Base-by-base conservation (phyloP, 257 asterid species). In the Solanum stenotomum region DNA sequence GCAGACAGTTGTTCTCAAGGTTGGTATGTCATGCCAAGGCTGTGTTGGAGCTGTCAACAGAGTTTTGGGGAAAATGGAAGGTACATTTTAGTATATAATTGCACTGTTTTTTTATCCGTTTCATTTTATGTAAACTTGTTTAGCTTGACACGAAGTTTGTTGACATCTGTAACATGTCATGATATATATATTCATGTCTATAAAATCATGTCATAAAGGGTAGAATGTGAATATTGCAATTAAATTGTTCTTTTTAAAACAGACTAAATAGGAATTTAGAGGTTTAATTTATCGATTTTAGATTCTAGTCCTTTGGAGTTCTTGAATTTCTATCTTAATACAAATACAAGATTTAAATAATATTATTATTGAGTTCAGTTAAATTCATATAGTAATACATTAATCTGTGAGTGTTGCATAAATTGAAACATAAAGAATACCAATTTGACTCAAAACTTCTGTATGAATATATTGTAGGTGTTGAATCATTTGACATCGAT, bases 1-100 rank as follows among this genome's bases (percentile, higher is more conserved):
- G 88, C 95, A 96, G 99, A 96, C 95, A 87, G 98, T 96, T 87
- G 98, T 93, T 89, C 98, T 96, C 90, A 96, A 94, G 90, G 99
- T 96, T 91, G 96, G 91, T 84, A 96, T 96, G 99, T 92, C 99
- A 72, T 96, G 99, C 92, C 93, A 92, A 92, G 99, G 99, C 42
- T 96, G 99, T 70, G 95, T 92, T 37, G 99, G 99, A 84, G 99
- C 99, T 3, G 98, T 96, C 87, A 93, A 93, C 88, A 92, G 99
- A 91, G 98, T 95, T 90, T 94, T 96, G 29, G 95, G 96, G 38
- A 96, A 95, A 91, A 93, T 95, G 91, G 95, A 95, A 92, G 99
- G 99, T 96, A 89, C 25, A 33, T 15, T 71, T 18, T 12, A 0
- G 29, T 15, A 79, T 8, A 44, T 42, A 42, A 15, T 74, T 87